phyloP scores from a whole-genome alignment of 2,329 filamentous ascomycete species.

The Beauveria asiatica region DNA sequence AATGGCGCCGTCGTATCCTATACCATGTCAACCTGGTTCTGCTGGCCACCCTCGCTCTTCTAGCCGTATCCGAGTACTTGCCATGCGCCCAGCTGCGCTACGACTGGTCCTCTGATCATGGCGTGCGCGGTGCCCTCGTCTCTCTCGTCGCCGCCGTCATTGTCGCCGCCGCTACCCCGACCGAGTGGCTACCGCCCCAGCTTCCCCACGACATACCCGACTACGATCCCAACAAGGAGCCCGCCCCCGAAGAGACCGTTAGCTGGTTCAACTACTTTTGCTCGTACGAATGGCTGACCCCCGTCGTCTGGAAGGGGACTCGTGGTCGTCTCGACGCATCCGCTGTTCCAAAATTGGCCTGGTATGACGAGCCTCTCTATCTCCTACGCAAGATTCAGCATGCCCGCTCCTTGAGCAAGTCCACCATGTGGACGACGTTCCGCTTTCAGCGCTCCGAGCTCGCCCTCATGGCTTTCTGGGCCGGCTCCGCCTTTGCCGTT shows the following conservation, averaged over 20 bases:
- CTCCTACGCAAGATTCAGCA: constrained; percentile 35
- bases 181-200: constrained; percentile 41
- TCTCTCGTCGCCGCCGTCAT: constrained; percentile 29
- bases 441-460: constrained; percentile 36
- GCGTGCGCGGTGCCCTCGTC: constrained; percentile 26
- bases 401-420: constrained; percentile 34
- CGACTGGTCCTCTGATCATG: constrained; percentile 21
- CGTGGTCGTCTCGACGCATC: constrained; percentile 36
- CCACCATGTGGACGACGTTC: constrained; percentile 37
- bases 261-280: constrained; percentile 45
- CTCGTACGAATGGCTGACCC: constrained; percentile 28
- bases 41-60: constrained; percentile 27
- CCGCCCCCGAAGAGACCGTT: constrained; percentile 43
- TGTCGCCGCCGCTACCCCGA: constrained; percentile 36
- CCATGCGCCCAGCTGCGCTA: constrained; percentile 33
- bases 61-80: constrained; percentile 30
- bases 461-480: constrained; percentile 36
- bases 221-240: constrained; percentile 26
- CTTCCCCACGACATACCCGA: constrained; percentile 30
- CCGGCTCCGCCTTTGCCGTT: constrained; percentile 27
- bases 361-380: constrained; percentile 46
- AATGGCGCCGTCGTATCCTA: constrained; percentile 38
- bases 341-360: constrained; percentile 40
- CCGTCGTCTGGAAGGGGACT: constrained; percentile 31
- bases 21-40: constrained; percentile 42